Conservation (phyloP, 331 rosid species). For the Stylosanthes scabra region DNA sequence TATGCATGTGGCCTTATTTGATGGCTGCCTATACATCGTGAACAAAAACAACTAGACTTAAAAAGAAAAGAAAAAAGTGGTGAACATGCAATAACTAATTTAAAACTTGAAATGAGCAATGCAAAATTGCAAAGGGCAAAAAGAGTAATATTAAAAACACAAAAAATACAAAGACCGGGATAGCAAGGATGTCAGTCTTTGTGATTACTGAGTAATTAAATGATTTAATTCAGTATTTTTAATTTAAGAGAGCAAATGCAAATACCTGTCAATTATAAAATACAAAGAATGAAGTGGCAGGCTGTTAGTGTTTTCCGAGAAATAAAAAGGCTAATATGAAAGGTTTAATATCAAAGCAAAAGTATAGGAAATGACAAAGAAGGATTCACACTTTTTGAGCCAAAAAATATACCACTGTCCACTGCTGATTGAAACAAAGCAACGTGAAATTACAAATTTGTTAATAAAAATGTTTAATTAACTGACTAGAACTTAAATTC, state of each 20-base stretch:
- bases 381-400: slow-evolving; percentile 26
- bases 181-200: too few species aligned
- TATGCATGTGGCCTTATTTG: background rate
- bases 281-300: background rate
- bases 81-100: background rate
- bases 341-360: slow-evolving; percentile 6
- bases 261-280: background rate
- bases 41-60: too few species aligned
- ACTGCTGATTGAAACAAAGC: slow-evolving; percentile 2
- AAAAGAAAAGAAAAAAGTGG: background rate
- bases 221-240: too few species aligned
- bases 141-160: too few species aligned
- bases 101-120: too few species aligned
- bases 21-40: background rate
- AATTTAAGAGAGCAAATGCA: background rate
- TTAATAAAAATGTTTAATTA: slow-evolving; percentile 25
- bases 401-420: background rate
- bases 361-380: slow-evolving; percentile 4
- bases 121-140: background rate
- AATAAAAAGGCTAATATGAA: slow-evolving; percentile 8
- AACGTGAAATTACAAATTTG: slow-evolving; percentile 23
- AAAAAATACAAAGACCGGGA: too few species aligned
- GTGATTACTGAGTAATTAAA: too few species aligned
- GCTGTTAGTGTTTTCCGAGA: background rate
- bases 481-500: slow-evolving; percentile 28